A percentile compares a stretch with the other conserved stretches of the same genome.
Evolutionary conservation across 805 yeast species (phyloP).

Genomic region (Yarrowia divulgata): DNA sequence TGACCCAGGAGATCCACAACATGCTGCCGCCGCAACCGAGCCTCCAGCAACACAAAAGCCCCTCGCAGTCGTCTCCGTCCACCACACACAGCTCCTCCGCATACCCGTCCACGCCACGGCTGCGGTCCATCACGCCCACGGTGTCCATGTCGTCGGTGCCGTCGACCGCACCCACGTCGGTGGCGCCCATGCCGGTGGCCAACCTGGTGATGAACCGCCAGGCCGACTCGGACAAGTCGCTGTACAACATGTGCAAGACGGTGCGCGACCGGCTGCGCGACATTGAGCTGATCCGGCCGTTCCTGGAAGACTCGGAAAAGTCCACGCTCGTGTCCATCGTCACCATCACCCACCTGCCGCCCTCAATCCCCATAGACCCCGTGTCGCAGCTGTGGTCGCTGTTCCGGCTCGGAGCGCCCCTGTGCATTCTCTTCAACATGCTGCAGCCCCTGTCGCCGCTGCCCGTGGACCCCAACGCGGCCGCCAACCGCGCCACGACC

Average conservation of each 20-base stretch:
- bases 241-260: slow-evolving; percentile 69
- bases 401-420: slow-evolving; percentile 90
- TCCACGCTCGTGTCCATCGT: slow-evolving; percentile 70
- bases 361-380: slow-evolving; percentile 85
- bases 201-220: slow-evolving; percentile 38
- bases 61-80: slow-evolving; percentile 10
- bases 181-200: slow-evolving; percentile 35
- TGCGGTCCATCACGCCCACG: slow-evolving; percentile 33
- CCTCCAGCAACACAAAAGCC: slow-evolving; percentile 3
- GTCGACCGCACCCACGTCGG: background rate
- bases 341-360: slow-evolving; percentile 58
- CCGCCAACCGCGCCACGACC: slow-evolving; percentile 56
- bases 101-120: slow-evolving; percentile 25
- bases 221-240: slow-evolving; percentile 57
- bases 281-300: slow-evolving; percentile 73
- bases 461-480: slow-evolving; percentile 47
- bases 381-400: slow-evolving; percentile 89
- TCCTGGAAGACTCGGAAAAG: slow-evolving; percentile 54
- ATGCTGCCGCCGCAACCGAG: background rate
- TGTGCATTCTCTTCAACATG: slow-evolving; percentile 82
- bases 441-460: slow-evolving; percentile 58
- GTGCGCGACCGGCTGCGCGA: slow-evolving; percentile 63
- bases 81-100: background rate
- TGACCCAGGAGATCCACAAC: slow-evolving; percentile 28
- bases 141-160: slow-evolving; percentile 26